A percentile compares a stretch with the other conserved stretches of the same genome.
Evolutionary conservation across 495 filamentous ascomycete species (phyloP).

Genomic region (Podospora didyma): DNA sequence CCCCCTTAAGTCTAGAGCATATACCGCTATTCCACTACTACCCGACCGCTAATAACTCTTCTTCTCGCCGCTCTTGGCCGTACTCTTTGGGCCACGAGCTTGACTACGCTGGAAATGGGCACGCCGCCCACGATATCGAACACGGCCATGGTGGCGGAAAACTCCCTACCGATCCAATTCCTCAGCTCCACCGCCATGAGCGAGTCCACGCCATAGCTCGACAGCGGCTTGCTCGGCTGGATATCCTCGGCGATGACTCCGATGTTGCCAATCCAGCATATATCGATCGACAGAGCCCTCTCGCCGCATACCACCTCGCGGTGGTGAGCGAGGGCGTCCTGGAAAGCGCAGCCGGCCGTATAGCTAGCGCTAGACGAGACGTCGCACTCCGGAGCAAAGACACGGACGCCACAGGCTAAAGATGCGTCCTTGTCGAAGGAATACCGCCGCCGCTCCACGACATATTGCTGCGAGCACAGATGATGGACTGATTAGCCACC

Average conservation of each 20-base stretch:
- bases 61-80: too few species aligned
- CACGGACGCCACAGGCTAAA: constrained; percentile 15
- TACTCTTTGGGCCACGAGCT: too few species aligned
- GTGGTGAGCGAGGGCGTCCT: constrained; percentile 49
- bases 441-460: neutral
- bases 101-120: constrained; percentile 21
- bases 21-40: too few species aligned
- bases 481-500: neutral
- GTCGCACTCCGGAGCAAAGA: constrained; percentile 36
- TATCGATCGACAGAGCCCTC: constrained; percentile 39
- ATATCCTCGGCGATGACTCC: constrained; percentile 35
- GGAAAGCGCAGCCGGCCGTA: constrained; percentile 52
- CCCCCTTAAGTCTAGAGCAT: too few species aligned
- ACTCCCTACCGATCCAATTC: constrained; percentile 49
- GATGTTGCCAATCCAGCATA: constrained; percentile 39
- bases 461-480: neutral
- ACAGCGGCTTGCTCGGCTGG: constrained; percentile 33
- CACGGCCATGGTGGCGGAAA: constrained; percentile 39
- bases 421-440: constrained; percentile 26
- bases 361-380: constrained; percentile 46
- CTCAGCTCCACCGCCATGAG: constrained; percentile 55
- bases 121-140: constrained; percentile 45
- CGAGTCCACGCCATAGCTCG: constrained; percentile 50
- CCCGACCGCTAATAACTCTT: too few species aligned
- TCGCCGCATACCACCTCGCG: constrained; percentile 24